phyloP scores from a whole-genome alignment of 192 early-diverging fungal genomes.

The Helicostylum pulchrum region DNA sequence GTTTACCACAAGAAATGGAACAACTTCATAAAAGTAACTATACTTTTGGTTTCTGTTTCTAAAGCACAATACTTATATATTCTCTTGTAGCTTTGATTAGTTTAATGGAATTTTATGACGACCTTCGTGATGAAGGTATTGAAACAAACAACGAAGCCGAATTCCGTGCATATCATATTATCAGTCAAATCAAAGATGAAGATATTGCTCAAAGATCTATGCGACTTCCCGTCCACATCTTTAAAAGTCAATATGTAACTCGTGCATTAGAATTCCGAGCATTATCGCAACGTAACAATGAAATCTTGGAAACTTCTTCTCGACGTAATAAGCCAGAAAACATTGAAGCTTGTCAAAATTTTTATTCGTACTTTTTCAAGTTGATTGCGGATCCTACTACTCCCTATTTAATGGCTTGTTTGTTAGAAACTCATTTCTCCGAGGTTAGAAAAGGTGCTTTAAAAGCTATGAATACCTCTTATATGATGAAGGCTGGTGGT shows the following conservation, averaged over 20 bases:
- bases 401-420: constrained; percentile 74
- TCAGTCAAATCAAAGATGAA: constrained; percentile 67
- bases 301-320: constrained; percentile 28
- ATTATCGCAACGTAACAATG: constrained; percentile 53
- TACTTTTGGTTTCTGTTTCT: neutral
- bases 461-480: constrained; percentile 67
- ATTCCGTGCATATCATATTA: constrained; percentile 86
- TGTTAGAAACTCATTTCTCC: constrained; percentile 72
- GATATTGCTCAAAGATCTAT: constrained; percentile 69
- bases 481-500: constrained; percentile 35
- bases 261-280: constrained; percentile 66
- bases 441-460: constrained; percentile 72
- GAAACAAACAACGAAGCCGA: constrained; percentile 79
- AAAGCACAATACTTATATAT: neutral
- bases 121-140: constrained; percentile 53
- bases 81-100: constrained; percentile 63
- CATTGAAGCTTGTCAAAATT: constrained; percentile 56
- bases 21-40: constrained; percentile 78
- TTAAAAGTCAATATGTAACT: constrained; percentile 61
- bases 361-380: constrained; percentile 73
- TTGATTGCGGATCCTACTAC: constrained; percentile 52
- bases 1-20: constrained; percentile 81
- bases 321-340: constrained; percentile 45
- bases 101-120: constrained; percentile 85
- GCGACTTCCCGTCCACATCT: constrained; percentile 53